Conservation (phyloP, 139 green algal genomes). For the Chlamydomonas schloesseri region DNA sequence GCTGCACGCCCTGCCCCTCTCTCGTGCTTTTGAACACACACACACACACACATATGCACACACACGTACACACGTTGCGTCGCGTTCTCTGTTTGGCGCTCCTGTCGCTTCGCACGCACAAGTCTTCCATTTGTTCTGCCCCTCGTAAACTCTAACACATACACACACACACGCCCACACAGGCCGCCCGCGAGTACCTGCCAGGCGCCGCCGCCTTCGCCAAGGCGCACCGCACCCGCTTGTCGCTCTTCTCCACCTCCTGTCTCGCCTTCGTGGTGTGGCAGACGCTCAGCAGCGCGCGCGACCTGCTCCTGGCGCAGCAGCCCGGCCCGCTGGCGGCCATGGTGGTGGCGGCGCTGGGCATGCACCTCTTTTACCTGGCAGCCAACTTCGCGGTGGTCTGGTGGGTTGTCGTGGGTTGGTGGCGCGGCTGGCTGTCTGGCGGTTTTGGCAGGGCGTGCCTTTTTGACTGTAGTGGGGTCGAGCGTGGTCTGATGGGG, state of each 20-base stretch:
- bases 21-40: no score
- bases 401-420: neutral
- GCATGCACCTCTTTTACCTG: constrained; percentile 69
- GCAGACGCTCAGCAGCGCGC: constrained; percentile 60
- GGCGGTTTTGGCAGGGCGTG: no score
- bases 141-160: no score
- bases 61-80: no score
- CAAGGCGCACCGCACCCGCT: constrained; percentile 41
- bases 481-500: no score
- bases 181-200: neutral
- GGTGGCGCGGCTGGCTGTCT: neutral
- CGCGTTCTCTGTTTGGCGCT: no score
- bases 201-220: constrained; percentile 29
- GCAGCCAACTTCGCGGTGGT: constrained; percentile 13
- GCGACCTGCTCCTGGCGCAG: constrained; percentile 45
- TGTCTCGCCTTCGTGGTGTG: constrained; percentile 74
- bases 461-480: no score
- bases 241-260: constrained; percentile 57
- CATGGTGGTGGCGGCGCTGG: constrained; percentile 18
- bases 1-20: no score
- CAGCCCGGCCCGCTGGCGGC: neutral
- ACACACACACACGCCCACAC: no score
- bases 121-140: no score
- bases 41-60: no score
- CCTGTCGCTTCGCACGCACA: no score